phyloP scores from a whole-genome alignment of 768 basidiomycete species.

The Lactarius sp. region DNA sequence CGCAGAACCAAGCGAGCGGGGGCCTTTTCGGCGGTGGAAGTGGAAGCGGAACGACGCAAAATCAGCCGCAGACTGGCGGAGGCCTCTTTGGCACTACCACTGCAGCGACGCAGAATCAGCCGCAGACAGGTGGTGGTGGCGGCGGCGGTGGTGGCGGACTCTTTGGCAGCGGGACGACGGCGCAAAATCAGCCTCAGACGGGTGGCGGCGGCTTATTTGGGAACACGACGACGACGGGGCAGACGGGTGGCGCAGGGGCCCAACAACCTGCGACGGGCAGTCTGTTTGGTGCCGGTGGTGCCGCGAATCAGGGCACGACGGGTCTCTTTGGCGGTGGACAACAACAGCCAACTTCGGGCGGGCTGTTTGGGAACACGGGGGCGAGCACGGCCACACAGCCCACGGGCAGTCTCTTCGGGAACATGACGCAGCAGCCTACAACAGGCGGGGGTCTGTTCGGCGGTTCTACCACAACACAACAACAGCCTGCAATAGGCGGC shows the following conservation, averaged over 20 bases:
- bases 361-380: conserved; percentile 23
- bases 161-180: conserved; percentile 10
- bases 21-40: conserved; percentile 14
- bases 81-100: conserved; percentile 25
- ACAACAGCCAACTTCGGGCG: conserved; percentile 24
- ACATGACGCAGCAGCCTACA: conserved; percentile 4
- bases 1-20: conserved; percentile 2
- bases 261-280: conserved; percentile 23
- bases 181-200: conserved; percentile 14
- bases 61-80: conserved; percentile 17
- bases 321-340: conserved; percentile 18
- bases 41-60: conserved; percentile 1
- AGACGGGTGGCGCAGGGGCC: conserved; percentile 9
- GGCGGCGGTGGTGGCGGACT: neutral
- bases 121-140: neutral
- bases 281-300: conserved; percentile 19
- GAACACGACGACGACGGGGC: conserved; percentile 15
- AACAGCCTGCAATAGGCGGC: conserved; percentile 20
- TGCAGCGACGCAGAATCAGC: neutral
- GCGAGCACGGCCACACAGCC: conserved; percentile 24
- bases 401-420: conserved; percentile 28
- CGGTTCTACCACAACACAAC: conserved; percentile 16
- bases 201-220: conserved; percentile 33
- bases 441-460: conserved; percentile 28
- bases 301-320: conserved; percentile 24